A percentile compares a stretch with the other conserved stretches of the same genome.
phyloP scores from a whole-genome alignment of 148 eudicot species.

The Silene latifolia region DNA sequence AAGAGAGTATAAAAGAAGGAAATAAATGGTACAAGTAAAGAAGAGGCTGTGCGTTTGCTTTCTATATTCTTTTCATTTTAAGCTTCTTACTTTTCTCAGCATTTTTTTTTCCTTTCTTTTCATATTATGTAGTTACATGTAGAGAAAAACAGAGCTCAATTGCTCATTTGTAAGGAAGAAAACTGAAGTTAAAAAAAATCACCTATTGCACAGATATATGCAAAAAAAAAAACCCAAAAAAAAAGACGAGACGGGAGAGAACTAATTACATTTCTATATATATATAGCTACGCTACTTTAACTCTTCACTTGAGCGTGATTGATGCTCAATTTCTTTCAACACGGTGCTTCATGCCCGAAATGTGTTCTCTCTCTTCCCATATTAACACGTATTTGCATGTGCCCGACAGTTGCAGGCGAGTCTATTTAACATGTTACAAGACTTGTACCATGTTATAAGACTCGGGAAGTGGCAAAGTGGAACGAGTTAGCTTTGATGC shows the following conservation, averaged over 20 bases:
- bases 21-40: neutral
- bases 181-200: neutral
- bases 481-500: constrained; percentile 32
- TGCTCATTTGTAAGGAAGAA: constrained; percentile 15
- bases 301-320: neutral
- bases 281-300: constrained; percentile 14
- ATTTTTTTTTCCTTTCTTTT: constrained; percentile 15
- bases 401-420: neutral
- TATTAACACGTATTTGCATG: neutral
- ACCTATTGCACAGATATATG: constrained; percentile 6
- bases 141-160: constrained; percentile 20
- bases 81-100: constrained; percentile 29
- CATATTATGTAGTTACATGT: constrained; percentile 27
- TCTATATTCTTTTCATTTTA: constrained; percentile 27
- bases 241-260: neutral
- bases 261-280: constrained; percentile 20
- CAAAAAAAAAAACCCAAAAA: neutral
- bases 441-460: neutral
- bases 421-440: neutral
- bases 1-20: neutral
- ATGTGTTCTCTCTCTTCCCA: neutral
- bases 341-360: neutral
- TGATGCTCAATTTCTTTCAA: neutral
- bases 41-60: constrained; percentile 26
- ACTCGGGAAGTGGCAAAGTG: constrained; percentile 9